Evolutionary conservation across 2,329 filamentous ascomycete species (phyloP).

Genomic region (Trichoderma aggressivum): DNA sequence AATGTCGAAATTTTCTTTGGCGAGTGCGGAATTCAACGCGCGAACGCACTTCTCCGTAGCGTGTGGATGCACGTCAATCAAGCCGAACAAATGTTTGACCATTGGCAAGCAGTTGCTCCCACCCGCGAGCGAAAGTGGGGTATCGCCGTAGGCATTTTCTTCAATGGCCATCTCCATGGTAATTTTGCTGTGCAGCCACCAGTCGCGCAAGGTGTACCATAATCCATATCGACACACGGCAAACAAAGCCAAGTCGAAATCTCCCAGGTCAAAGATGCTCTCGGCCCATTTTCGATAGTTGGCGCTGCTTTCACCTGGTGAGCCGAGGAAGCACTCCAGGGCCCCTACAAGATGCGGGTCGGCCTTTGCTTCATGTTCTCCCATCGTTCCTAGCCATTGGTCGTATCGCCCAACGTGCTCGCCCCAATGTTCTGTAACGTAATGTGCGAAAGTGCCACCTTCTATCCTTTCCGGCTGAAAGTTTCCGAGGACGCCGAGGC

Average conservation of each 20-base stretch:
- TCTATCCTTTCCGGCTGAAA: background rate
- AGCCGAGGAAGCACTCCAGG: conserved; percentile 3
- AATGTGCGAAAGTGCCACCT: fast-evolving
- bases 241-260: too few relatives aligned
- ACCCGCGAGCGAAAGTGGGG: background rate
- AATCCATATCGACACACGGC: background rate
- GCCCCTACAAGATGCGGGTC: background rate
- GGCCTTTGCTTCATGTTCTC: background rate
- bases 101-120: background rate
- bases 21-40: background rate
- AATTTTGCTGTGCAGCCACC: background rate
- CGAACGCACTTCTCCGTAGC: background rate
- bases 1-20: background rate
- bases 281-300: background rate
- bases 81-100: background rate
- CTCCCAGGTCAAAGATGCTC: too few relatives aligned
- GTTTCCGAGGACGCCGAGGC: background rate
- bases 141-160: fast-evolving
- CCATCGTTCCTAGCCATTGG: background rate
- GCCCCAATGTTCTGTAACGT: background rate
- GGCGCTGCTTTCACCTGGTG: background rate
- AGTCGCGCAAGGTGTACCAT: background rate
- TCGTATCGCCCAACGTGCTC: background rate
- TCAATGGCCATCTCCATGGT: background rate
- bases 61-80: background rate